Conservation (phyloP, 768 basidiomycete species). For the Mycena capillaripes region DNA sequence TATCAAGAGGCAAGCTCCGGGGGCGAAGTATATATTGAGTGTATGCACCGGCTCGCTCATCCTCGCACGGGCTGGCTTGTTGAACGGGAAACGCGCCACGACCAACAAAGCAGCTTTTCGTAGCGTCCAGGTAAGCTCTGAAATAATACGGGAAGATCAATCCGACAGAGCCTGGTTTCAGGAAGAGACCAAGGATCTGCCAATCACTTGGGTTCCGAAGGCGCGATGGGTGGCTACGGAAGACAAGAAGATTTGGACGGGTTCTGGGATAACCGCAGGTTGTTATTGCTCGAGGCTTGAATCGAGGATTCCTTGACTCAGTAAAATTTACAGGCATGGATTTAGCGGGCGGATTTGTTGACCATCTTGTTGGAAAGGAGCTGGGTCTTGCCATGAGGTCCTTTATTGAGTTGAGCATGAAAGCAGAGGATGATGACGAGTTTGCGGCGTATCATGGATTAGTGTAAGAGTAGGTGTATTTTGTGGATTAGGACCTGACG, state of each 20-base stretch:
- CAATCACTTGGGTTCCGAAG: slow-evolving; percentile 52
- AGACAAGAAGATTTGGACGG: slow-evolving; percentile 56
- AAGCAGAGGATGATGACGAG: slow-evolving; percentile 43
- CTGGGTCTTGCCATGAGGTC: slow-evolving; percentile 31
- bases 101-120: slow-evolving; percentile 52
- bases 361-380: slow-evolving; percentile 44
- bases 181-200: slow-evolving; percentile 40
- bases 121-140: slow-evolving; percentile 39
- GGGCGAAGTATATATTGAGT: slow-evolving; percentile 49
- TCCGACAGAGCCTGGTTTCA: slow-evolving; percentile 3
- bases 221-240: slow-evolving; percentile 53
- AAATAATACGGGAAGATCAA: no score
- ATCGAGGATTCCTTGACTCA: slow-evolving; percentile 33
- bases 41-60: slow-evolving; percentile 53
- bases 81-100: slow-evolving; percentile 52
- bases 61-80: slow-evolving; percentile 48
- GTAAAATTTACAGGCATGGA: slow-evolving; percentile 44
- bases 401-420: slow-evolving; percentile 40
- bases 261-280: slow-evolving; percentile 55
- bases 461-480: slow-evolving; percentile 11
- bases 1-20: slow-evolving; percentile 43
- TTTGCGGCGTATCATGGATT: slow-evolving; percentile 45
- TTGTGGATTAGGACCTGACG: no score
- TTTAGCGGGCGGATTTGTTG: slow-evolving; percentile 51
- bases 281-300: slow-evolving; percentile 7